phyloP scores from a whole-genome alignment of 306 rosid species.

The Begonia loranthoides region DNA sequence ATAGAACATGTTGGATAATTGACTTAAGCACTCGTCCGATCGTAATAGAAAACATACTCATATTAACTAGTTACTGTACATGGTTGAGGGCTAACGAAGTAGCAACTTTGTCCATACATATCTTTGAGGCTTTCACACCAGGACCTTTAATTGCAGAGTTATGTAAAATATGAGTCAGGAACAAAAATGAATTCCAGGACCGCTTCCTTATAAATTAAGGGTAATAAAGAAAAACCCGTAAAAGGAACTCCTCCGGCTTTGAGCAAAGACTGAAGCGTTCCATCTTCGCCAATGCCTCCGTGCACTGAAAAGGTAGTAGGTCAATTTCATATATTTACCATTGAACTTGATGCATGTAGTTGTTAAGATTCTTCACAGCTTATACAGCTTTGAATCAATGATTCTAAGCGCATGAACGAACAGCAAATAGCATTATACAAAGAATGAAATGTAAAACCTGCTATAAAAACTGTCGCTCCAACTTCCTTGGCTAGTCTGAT shows the following conservation, averaged over 20 bases:
- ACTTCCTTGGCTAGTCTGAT: conserved; percentile 66
- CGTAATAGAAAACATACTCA: conserved; percentile 1
- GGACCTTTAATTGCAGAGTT: conserved; percentile 49
- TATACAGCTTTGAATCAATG: too few relatives aligned
- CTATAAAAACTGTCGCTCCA: conserved; percentile 72
- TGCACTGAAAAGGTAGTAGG: conserved; percentile 33
- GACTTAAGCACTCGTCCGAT: conserved; percentile 4
- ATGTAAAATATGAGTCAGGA: conserved; percentile 3
- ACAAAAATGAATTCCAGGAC: not conserved
- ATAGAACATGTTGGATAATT: not conserved
- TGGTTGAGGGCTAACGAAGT: conserved; percentile 69
- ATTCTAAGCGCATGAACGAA: too few relatives aligned
- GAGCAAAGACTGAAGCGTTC: conserved; percentile 78
- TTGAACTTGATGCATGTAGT: too few relatives aligned
- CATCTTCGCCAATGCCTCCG: conserved; percentile 99
- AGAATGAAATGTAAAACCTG: conserved; percentile 34
- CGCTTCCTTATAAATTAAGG: too few relatives aligned
- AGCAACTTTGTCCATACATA: conserved; percentile 90
- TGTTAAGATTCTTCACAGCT: too few relatives aligned
- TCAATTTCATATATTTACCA: too few relatives aligned
- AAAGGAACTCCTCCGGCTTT: conserved; percentile 74
- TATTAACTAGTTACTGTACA: conserved; percentile 28
- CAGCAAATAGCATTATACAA: too few relatives aligned
- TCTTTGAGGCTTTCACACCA: conserved; percentile 61
- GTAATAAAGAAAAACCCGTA: conserved; percentile 44